A percentile compares a stretch with the other conserved stretches of the same genome.
Conservation (phyloP, 1,284 basidiomycete genomes). For the Ceratobasidium sp. region DNA sequence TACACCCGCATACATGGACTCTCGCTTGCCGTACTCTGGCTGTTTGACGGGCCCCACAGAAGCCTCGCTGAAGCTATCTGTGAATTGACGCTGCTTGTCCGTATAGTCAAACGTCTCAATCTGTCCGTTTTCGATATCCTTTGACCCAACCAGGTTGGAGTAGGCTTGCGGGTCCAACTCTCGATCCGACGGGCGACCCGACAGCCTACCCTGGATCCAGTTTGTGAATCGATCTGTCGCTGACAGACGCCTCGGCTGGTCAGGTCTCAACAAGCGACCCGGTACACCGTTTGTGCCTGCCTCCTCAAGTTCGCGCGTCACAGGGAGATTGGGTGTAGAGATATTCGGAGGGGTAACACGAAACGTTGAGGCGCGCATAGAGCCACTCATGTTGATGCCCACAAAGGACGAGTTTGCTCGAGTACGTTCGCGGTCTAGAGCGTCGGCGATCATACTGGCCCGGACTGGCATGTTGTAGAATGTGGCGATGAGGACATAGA, state of each 20-base stretch:
- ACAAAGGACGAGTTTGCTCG: constrained; percentile 42
- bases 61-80: neutral
- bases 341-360: constrained; percentile 43
- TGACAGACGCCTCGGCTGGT: constrained; percentile 29
- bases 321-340: constrained; percentile 33
- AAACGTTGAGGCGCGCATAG: constrained; percentile 45
- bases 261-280: constrained; percentile 13
- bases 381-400: constrained; percentile 40
- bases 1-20: constrained; percentile 6
- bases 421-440: constrained; percentile 23
- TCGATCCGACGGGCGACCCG: constrained; percentile 29
- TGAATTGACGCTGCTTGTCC: constrained; percentile 25
- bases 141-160: neutral
- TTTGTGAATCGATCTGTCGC: constrained; percentile 36
- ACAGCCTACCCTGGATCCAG: constrained; percentile 43
- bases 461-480: constrained; percentile 34
- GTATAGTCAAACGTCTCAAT: constrained; percentile 40
- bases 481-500: constrained; percentile 63
- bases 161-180: constrained; percentile 20
- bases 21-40: neutral
- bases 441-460: constrained; percentile 22
- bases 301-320: constrained; percentile 24
- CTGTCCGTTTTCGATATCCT: constrained; percentile 19
- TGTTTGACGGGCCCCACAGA: constrained; percentile 6
- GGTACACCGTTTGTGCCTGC: constrained; percentile 27